Percentiles rank a stretch among this genome's conserved stretches.
phyloP scores from a whole-genome alignment of 192 early-diverging fungal species.

The Entophlyctis luteolus region DNA sequence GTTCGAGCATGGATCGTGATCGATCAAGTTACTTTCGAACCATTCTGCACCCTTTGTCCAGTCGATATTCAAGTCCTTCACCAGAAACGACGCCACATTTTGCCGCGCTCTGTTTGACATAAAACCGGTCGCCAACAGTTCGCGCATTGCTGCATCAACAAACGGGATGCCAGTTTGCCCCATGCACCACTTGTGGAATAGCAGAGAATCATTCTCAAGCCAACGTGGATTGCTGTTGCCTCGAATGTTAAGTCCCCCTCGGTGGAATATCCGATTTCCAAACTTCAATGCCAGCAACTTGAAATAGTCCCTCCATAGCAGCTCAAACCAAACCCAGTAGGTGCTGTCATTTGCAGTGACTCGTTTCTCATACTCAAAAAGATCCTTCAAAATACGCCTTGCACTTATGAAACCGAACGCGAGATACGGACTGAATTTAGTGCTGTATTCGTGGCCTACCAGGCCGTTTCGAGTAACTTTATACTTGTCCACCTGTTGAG shows the following conservation, averaged over 20 bases:
- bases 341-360: constrained; percentile 14
- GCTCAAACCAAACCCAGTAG: constrained; percentile 40
- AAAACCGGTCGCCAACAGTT: constrained; percentile 34
- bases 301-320: constrained; percentile 45
- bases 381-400: not conserved
- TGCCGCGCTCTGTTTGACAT: constrained; percentile 36
- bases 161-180: constrained; percentile 41
- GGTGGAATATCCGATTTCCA: constrained; percentile 25
- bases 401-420: constrained; percentile 8
- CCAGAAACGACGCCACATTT: constrained; percentile 41
- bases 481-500: constrained; percentile 18
- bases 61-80: constrained; percentile 30
- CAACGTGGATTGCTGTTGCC: not conserved
- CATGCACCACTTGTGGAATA: constrained; percentile 16
- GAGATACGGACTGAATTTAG: constrained; percentile 34
- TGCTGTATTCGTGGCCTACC: constrained; percentile 37
- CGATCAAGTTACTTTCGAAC: constrained; percentile 34
- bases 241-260: not conserved
- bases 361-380: not conserved
- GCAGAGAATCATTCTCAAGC: no score
- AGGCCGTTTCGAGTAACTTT: constrained; percentile 42
- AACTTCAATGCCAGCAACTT: constrained; percentile 21
- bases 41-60: constrained; percentile 40
- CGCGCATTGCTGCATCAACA: constrained; percentile 42
- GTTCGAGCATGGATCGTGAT: constrained; percentile 43